Evolutionary conservation across 2,329 filamentous ascomycete genomes (phyloP).

Genomic region (Claviceps lovelessii): DNA sequence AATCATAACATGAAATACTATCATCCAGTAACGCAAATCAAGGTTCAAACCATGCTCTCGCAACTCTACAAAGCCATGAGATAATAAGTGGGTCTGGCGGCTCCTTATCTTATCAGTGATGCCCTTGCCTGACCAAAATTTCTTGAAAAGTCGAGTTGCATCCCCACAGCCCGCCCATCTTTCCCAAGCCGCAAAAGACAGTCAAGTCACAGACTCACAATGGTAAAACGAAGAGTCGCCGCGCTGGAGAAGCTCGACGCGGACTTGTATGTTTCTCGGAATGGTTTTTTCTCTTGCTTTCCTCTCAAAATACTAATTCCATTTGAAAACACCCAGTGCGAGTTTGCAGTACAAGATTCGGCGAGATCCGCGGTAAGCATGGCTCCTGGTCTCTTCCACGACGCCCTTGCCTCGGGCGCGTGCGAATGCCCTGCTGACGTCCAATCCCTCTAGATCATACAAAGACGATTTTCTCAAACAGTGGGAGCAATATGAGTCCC

Average conservation of each 20-base stretch:
- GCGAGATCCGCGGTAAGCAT: conserved; percentile 59
- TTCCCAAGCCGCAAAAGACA: background rate
- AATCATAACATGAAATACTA: no score
- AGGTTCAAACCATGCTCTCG: no score
- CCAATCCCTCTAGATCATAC: conserved; percentile 50
- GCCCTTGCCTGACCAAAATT: background rate
- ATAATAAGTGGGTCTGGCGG: no score
- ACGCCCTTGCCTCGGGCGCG: background rate
- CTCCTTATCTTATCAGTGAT: conserved; percentile 2
- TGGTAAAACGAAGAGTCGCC: conserved; percentile 79
- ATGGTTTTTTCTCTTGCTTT: background rate
- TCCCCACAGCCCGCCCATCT: background rate
- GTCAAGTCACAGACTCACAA: conserved; percentile 20
- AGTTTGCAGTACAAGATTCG: conserved; percentile 87
- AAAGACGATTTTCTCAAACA: conserved; percentile 77
- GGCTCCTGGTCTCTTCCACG: background rate
- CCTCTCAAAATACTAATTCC: background rate
- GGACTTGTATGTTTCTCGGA: conserved; percentile 45
- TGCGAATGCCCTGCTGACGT: no score
- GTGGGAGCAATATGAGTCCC: conserved; percentile 81
- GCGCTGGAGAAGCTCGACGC: conserved; percentile 93
- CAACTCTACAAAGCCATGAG: no score
- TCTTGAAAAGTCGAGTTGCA: conserved; percentile 2
- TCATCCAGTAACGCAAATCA: no score
- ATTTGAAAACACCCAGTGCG: conserved; percentile 35